Conservation (phyloP, 768 basidiomycete genomes). For the Gloeophyllum trabeum region DNA sequence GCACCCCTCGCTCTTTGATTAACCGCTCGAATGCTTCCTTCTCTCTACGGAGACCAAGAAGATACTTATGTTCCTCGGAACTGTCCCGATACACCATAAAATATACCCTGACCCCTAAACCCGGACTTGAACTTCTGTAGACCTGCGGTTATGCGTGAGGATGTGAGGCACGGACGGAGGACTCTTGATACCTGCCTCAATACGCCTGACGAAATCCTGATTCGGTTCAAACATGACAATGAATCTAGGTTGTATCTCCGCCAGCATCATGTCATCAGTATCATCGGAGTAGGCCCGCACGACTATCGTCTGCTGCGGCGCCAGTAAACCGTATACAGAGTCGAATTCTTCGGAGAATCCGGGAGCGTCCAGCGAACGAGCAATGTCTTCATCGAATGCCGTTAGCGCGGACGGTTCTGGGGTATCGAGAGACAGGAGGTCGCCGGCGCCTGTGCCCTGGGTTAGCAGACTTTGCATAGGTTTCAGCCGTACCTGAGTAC, state of each 20-base stretch:
- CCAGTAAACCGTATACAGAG: slow-evolving; percentile 66
- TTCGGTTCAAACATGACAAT: slow-evolving; percentile 95
- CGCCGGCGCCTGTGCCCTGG: background rate
- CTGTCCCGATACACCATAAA: slow-evolving; percentile 93
- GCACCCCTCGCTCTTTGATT: slow-evolving; percentile 84
- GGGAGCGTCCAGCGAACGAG: slow-evolving; percentile 20
- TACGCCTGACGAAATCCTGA: slow-evolving; percentile 82
- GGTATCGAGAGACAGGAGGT: too few relatives aligned
- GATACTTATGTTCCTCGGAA: slow-evolving; percentile 92
- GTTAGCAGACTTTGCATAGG: background rate
- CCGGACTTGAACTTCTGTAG: slow-evolving; percentile 77
- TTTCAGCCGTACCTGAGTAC: background rate
- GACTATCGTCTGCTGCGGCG: slow-evolving; percentile 70
- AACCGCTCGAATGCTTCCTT: slow-evolving; percentile 90
- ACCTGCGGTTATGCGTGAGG: slow-evolving; percentile 42
- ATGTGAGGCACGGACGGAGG: background rate
- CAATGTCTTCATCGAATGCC: slow-evolving; percentile 25
- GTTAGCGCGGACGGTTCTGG: slow-evolving; percentile 6
- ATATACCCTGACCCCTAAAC: slow-evolving; percentile 79
- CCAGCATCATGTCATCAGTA: slow-evolving; percentile 79
- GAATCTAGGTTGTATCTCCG: slow-evolving; percentile 83
- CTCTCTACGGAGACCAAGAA: slow-evolving; percentile 80
- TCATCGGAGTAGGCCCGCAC: slow-evolving; percentile 88
- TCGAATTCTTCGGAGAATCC: slow-evolving; percentile 71
- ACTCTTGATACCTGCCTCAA: slow-evolving; percentile 66